Evolutionary conservation across 2,329 filamentous ascomycete species (phyloP).

Genomic region (Colletotrichum chrysophilum): DNA sequence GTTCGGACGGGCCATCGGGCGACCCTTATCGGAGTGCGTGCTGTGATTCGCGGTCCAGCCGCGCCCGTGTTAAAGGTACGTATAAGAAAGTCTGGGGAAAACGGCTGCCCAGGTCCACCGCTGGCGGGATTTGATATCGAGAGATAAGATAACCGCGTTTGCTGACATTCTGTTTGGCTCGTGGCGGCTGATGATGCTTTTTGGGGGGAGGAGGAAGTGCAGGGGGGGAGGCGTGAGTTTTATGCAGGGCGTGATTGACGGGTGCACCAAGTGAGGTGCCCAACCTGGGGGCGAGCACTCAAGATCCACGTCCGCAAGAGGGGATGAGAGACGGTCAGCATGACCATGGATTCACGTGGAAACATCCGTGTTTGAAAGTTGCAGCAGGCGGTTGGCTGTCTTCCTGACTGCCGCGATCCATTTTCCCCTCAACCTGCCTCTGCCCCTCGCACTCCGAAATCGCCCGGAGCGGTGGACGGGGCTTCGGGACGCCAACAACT

Average conservation of each 20-base stretch:
- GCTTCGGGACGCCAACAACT: not conserved
- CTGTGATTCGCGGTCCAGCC: not conserved
- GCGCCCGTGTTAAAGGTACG: not conserved
- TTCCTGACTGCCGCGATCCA: not conserved
- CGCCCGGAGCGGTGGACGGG: not conserved
- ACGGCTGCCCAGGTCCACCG: not conserved
- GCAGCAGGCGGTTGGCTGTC: not conserved
- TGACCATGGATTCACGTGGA: not conserved
- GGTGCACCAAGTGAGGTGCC: not conserved
- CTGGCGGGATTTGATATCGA: not conserved
- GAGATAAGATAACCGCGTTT: not conserved
- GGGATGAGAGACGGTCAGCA: not conserved
- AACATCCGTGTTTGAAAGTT: not conserved
- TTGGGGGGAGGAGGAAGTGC: no score
- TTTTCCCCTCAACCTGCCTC: not conserved
- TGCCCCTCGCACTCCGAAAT: not conserved
- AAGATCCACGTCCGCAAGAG: not conserved
- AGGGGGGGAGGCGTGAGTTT: not conserved
- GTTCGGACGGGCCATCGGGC: not conserved
- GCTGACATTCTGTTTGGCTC: not conserved
- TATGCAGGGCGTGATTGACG: not conserved
- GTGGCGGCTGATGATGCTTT: not conserved
- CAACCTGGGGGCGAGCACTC: not conserved
- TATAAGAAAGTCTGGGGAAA: not conserved
- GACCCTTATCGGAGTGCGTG: not conserved